phyloP scores from a whole-genome alignment of 805 yeast species.

The Lipomyces sp. region DNA sequence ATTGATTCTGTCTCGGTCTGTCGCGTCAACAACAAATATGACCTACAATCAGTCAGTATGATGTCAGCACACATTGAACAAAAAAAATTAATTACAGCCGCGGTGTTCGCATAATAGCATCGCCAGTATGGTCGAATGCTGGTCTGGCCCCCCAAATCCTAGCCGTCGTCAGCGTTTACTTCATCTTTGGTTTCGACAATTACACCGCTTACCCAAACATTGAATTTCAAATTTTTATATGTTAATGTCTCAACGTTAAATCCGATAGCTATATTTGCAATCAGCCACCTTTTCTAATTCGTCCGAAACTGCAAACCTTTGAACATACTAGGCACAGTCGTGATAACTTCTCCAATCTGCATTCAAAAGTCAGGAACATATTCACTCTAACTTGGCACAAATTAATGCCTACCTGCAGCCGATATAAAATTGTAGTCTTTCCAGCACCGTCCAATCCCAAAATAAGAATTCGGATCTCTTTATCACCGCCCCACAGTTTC shows the following conservation, averaged over 20 bases:
- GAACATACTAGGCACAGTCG: conserved; percentile 73
- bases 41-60: conserved; percentile 15
- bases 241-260: conserved; percentile 88
- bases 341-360: conserved; percentile 75
- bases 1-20: conserved; percentile 70
- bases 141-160: conserved; percentile 93
- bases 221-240: conserved; percentile 78
- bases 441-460: conserved; percentile 93
- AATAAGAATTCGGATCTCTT: conserved; percentile 75
- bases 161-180: not conserved
- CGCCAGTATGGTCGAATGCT: conserved; percentile 92
- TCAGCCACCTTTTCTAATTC: not conserved
- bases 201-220: conserved; percentile 62
- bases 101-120: conserved; percentile 91
- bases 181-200: too few species aligned
- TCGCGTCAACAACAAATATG: conserved; percentile 86
- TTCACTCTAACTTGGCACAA: too few species aligned
- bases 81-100: conserved; percentile 57
- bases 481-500: conserved; percentile 84
- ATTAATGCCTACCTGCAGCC: conserved; percentile 60
- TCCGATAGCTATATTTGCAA: conserved; percentile 31
- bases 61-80: not conserved
- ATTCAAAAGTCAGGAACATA: not conserved
- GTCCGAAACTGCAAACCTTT: not conserved
- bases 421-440: conserved; percentile 89